Evolutionary conservation across 2,329 filamentous ascomycete species (phyloP), one percentile per base, ranked within the genome.

Genomic region (Aspergillus ochraceoroseus): DNA sequence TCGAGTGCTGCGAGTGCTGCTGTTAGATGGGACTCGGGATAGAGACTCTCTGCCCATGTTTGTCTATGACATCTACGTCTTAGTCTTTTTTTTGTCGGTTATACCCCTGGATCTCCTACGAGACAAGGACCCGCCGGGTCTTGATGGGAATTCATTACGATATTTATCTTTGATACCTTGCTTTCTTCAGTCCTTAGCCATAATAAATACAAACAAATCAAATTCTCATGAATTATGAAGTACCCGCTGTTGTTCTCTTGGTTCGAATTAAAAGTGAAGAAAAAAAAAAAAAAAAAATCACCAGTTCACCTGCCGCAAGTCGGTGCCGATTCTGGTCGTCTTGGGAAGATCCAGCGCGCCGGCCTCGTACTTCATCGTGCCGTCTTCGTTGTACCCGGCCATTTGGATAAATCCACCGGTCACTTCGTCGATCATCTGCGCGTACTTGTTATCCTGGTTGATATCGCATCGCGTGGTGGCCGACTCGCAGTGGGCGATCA

Each of bases 401-500:
- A 57, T 53, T 25, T 61, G 59, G 36, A 69, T 53, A 12, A 69
- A 29, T 0, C 67, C 67, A 2, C 59, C 64, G 6, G 58, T 68
- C 9, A 67, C 43, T 15, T 66, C 61, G 20, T 64, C 55, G 19
- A 71, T 53, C 0, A 65, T 51, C 35, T 63, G 54, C 2, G 55
- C 58, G 33, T 62, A 66, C 6, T 55, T 47, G 2, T 39, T 30
- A 13, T 49, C 53, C 1, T 58, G 46, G 19, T 52, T 57, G 25
- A 69, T 56, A 5, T 52, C 48, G 51, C 68, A 70, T 13, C 58
- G 58, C 17, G 50, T 54, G 8, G 49, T 64, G 2, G 53, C 49
- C 1, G 59, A 59, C 46, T 71, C 68, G 40, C 60, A 61, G 41
- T 72, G 69, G 0, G 62, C 59, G n/a, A 69, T 53, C 3, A 70